Percentiles rank a stretch among this genome's conserved stretches.
phyloP scores from a whole-genome alignment of 116 monocot genomes.

The Phalaenopsis hybrid region DNA sequence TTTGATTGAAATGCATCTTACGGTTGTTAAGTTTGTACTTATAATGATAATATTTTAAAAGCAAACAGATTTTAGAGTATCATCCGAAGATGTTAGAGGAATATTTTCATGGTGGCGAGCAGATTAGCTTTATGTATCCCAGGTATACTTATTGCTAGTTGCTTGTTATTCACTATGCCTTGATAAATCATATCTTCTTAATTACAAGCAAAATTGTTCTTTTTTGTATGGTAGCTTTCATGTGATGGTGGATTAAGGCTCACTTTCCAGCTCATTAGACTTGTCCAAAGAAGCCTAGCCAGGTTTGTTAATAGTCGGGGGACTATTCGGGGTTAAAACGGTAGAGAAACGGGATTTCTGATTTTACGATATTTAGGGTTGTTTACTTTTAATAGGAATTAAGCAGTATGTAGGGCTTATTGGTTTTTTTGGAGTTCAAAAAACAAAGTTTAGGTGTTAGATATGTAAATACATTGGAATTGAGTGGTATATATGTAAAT shows the following conservation, averaged over 20 bases:
- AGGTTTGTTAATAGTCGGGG: not conserved
- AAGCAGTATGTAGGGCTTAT: too few relatives aligned
- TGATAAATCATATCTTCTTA: not conserved
- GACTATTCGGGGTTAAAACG: too few relatives aligned
- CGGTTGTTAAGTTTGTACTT: conserved; percentile 2
- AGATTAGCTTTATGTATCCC: conserved; percentile 52
- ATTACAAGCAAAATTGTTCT: not conserved
- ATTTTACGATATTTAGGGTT: too few relatives aligned
- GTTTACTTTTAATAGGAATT: too few relatives aligned
- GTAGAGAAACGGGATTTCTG: too few relatives aligned
- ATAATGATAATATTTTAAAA: conserved; percentile 20
- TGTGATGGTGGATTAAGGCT: not conserved
- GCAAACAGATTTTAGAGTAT: conserved; percentile 61
- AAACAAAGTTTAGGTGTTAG: too few relatives aligned
- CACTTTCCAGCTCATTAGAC: not conserved
- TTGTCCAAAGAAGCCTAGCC: not conserved
- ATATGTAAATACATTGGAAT: too few relatives aligned
- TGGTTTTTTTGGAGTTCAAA: too few relatives aligned
- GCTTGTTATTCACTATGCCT: not conserved
- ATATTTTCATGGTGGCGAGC: conserved; percentile 39
- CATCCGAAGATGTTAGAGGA: conserved; percentile 60
- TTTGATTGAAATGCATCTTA: not conserved
- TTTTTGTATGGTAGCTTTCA: not conserved
- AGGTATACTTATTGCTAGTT: conserved; percentile 21
- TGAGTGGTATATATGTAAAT: too few relatives aligned